phyloP scores from a whole-genome alignment of 129 eudicot genomes.

The carrot (Daucus carota) region DH1_v3.0 NC_030382.2:23093001-23093500 shows the following conservation, averaged over 20 bases:
- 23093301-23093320: slow-evolving; percentile 12
- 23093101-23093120: slow-evolving; percentile 58
- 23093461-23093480: not conserved
- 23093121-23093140: slow-evolving; percentile 59
- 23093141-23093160: slow-evolving; percentile 35
- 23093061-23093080: slow-evolving; percentile 47
- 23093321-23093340: slow-evolving; percentile 21
- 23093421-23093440: slow-evolving; percentile 8
- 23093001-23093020: not conserved
- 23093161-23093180: not conserved
- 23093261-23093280: not conserved
- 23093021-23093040: not conserved
- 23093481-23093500: not conserved
- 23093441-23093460: not conserved
- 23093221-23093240: not conserved
- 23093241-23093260: not conserved
- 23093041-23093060: not conserved
- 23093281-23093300: not conserved
- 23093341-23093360: slow-evolving; percentile 58
- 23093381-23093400: slow-evolving; percentile 54
- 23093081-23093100: slow-evolving; percentile 64
- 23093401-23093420: slow-evolving; percentile 69
- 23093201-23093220: not conserved
- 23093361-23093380: slow-evolving; percentile 43
- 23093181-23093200: not conserved